A percentile compares a stretch with the other conserved stretches of the same genome.
Evolutionary conservation across 2,329 filamentous ascomycete species (phyloP).

Genomic region (Epichloe scottii): DNA sequence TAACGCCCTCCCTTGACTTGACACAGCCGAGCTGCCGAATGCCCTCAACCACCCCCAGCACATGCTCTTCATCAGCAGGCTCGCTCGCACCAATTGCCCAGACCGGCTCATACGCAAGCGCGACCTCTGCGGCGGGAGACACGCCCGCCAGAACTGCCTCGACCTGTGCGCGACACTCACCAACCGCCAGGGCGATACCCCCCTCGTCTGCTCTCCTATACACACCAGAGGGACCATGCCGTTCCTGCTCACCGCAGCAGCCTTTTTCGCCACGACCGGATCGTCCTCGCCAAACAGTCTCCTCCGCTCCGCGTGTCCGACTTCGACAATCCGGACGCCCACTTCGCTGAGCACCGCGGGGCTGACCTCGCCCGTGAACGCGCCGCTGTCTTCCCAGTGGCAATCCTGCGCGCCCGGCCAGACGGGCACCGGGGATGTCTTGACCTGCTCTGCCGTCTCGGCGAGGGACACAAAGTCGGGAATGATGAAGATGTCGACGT

Average conservation of each 20-base stretch:
- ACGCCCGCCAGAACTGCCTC: slow-evolving; percentile 48
- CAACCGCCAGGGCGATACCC: slow-evolving; percentile 44
- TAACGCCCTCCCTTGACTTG: slow-evolving; percentile 37
- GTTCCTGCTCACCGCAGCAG: slow-evolving; percentile 52
- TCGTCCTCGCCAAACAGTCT: slow-evolving; percentile 66
- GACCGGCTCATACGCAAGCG: slow-evolving; percentile 77
- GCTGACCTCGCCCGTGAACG: slow-evolving; percentile 69
- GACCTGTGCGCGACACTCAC: slow-evolving; percentile 56
- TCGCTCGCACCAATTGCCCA: slow-evolving; percentile 73
- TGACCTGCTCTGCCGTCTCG: slow-evolving; percentile 35
- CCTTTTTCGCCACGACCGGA: slow-evolving; percentile 52
- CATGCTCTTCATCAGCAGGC: slow-evolving; percentile 61
- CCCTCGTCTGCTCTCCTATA: slow-evolving; percentile 54
- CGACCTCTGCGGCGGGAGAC: slow-evolving; percentile 50
- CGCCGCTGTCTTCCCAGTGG: slow-evolving; percentile 55
- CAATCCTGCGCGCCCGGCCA: slow-evolving; percentile 66
- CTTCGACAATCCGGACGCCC: slow-evolving; percentile 60
- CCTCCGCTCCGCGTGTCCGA: slow-evolving; percentile 71
- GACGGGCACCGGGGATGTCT: slow-evolving; percentile 23
- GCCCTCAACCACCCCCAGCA: slow-evolving; percentile 55
- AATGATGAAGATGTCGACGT: slow-evolving; percentile 62
- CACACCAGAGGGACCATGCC: slow-evolving; percentile 69
- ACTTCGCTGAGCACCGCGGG: slow-evolving; percentile 53
- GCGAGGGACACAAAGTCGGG: slow-evolving; percentile 62
- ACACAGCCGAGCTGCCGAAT: slow-evolving; percentile 44